Evolutionary conservation across 106 monocot species (phyloP), one percentile per base, ranked within the genome.

Genomic region (Xerophyta viscosa): DNA sequence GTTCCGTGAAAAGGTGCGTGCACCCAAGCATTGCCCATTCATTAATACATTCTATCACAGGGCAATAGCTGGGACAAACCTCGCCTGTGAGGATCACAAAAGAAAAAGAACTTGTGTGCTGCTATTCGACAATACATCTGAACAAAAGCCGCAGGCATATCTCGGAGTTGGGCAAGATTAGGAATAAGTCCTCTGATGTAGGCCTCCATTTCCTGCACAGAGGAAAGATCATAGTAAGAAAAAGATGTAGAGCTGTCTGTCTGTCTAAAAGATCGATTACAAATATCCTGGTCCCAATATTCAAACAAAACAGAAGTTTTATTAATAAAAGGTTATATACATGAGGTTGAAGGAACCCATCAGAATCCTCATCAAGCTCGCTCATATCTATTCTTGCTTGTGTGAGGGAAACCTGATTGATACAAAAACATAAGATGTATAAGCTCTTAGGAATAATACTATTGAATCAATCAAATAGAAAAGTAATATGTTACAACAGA

Each of bases 311-410:
- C n/a, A n/a, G n/a, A n/a, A n/a, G n/a, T n/a, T n/a, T n/a, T n/a
- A n/a, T n/a, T n/a, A n/a, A n/a, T n/a, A n/a, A n/a, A 31, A 12
- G n/a, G 8, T 22, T 13, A 8, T 1, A 24, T 74, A 93, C 96
- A 74, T 96, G 84, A 56, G 89, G 71, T 60, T 82, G 89, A 71
- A 96, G 89, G 51, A 96, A 96, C 31, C 96, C 96, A 71, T 96
- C 94, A 68, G 94, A 88, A 73, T 96, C 94, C 60, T 96, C 96
- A 63, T 96, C 96, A 71, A 96, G 85, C 63, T 96, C 96, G 47
- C 96, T 96, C 96, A 96, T 96, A 67, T 96, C 96, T 48, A 96
- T 96, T 64, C 96, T 84, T 60, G 96, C 96, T 85, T 96, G 96
- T 27, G 96, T 96, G 65, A 96, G 85, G 29, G 96, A 96, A 51